A percentile compares a stretch with the other conserved stretches of the same genome.
phyloP scores from a whole-genome alignment of 2,329 filamentous ascomycete species.

The Neopestalotiopsis rosae region DNA sequence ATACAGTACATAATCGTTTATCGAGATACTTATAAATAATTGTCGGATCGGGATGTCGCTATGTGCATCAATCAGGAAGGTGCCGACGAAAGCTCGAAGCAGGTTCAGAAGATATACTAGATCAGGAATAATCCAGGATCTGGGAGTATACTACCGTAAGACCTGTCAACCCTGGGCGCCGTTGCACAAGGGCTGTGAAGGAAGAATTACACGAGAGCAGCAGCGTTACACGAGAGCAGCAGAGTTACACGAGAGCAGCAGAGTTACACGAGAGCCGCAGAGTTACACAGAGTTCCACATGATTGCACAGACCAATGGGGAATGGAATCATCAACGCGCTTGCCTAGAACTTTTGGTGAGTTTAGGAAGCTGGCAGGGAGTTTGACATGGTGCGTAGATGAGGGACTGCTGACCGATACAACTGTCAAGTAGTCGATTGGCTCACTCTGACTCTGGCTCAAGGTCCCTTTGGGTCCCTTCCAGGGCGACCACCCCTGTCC shows the following conservation, averaged over 20 bases:
- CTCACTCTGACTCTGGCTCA: too few species aligned
- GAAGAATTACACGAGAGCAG: background rate
- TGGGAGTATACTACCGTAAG: background rate
- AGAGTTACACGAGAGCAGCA: background rate
- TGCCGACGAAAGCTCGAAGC: too few species aligned
- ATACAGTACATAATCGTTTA: too few species aligned
- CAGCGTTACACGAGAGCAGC: background rate
- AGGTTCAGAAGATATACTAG: too few species aligned
- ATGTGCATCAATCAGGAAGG: too few species aligned
- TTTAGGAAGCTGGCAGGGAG: background rate
- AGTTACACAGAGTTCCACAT: background rate
- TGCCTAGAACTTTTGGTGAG: background rate
- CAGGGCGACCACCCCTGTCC: background rate
- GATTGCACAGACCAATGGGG: background rate
- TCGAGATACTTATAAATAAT: too few species aligned
- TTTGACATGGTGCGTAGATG: background rate
- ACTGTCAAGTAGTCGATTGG: background rate
- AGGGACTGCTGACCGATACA: conserved; percentile 1
- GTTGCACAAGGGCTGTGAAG: background rate
- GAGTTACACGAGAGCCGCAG: background rate
- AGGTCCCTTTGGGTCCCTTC: too few species aligned
- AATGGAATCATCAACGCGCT: conserved; percentile 3
- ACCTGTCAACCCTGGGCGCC: background rate
- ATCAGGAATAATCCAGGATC: too few species aligned
- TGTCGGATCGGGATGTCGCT: too few species aligned